phyloP scores from a whole-genome alignment of 2,329 filamentous ascomycete species.

The Cryphonectria radicalis region DNA sequence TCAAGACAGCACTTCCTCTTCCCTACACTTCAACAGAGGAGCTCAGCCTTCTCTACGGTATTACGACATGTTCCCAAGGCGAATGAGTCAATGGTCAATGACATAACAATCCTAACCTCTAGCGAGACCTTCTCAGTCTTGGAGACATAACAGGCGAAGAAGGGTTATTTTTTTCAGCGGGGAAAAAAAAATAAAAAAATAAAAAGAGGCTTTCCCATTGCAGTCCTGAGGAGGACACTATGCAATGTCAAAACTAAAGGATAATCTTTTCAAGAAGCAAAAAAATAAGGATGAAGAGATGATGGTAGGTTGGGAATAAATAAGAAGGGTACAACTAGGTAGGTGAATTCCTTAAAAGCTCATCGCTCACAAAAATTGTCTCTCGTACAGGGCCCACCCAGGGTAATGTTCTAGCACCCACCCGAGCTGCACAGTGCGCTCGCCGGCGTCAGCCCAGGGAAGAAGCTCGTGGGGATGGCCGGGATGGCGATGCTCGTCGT shows the following conservation, averaged over 20 bases:
- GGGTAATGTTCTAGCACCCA: not conserved
- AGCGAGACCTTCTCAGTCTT: too few species aligned
- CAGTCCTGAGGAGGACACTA: not conserved
- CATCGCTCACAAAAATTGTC: too few species aligned
- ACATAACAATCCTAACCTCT: too few species aligned
- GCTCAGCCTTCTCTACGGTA: too few species aligned
- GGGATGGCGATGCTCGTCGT: conserved; percentile 25
- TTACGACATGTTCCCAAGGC: too few species aligned
- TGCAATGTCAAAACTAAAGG: not conserved
- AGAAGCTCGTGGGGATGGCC: conserved; percentile 25
- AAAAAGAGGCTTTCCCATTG: not conserved
- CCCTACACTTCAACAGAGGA: not conserved
- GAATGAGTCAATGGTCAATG: too few species aligned
- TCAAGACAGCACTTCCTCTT: not conserved
- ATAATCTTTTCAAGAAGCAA: not conserved
- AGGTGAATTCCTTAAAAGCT: too few species aligned
- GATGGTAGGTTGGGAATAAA: not conserved
- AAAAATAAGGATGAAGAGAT: not conserved
- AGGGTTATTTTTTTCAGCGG: not conserved
- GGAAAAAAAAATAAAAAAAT: not conserved
- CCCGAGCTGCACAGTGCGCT: conserved; percentile 13
- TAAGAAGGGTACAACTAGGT: too few species aligned
- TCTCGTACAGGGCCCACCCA: too few species aligned
- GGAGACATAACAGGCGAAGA: not conserved
- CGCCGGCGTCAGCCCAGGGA: conserved; percentile 24